Evolutionary conservation across 495 filamentous ascomycete species (phyloP), one percentile per base, ranked within the genome.

Genomic region (Penicillium coffeae): DNA sequence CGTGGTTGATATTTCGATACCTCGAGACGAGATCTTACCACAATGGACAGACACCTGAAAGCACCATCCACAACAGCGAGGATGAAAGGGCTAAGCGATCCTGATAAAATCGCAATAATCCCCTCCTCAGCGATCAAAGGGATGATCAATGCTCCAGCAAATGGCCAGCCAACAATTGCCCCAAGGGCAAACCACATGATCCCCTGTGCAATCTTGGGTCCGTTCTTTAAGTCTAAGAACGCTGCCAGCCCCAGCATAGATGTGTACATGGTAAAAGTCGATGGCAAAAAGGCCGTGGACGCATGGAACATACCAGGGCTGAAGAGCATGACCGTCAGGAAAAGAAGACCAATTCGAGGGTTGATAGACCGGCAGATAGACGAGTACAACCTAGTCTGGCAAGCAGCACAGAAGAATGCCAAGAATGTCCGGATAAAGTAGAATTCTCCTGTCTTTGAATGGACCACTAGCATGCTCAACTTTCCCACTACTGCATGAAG

Each of bases 181-280:
- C 89, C 94, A n/a, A 90, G 68, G 12, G 88, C 89, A 63, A 95
- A 95, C 86, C 88, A 96, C 70, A 88, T 85, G 42, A 97, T 88
- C 15, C 89, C 92, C 64, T 82, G 75, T 0, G 86, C 84, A 0
- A 87, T 92, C 60, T 83, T 86, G 40, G 86, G 73, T 0, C 87
- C 86, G 3, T 82, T 81, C 33, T 78, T 80, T 77, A 85, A 88
- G 63, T 93, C 86, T 76, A 99, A 82, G 65, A 99, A 97, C 2
- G 87, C 81, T 12, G 89, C 82, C 50, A 90, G 78, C 2, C 90
- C 94, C 14, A 96, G 72, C 79, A 92, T 93, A 8, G 83, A 83
- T 37, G 82, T 88, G 62, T 95, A 96, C 94, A 97, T 99, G 34
- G 93, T 89, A 60, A 97, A 97, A 55, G 88, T 95, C 14, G 89